A percentile compares a stretch with the other conserved stretches of the same genome.
These are phyloP conservation scores for Xylaria castorea DNA, from an alignment of 495 filamentous ascomycete genomes.

Conservation along the genomic window DNA sequence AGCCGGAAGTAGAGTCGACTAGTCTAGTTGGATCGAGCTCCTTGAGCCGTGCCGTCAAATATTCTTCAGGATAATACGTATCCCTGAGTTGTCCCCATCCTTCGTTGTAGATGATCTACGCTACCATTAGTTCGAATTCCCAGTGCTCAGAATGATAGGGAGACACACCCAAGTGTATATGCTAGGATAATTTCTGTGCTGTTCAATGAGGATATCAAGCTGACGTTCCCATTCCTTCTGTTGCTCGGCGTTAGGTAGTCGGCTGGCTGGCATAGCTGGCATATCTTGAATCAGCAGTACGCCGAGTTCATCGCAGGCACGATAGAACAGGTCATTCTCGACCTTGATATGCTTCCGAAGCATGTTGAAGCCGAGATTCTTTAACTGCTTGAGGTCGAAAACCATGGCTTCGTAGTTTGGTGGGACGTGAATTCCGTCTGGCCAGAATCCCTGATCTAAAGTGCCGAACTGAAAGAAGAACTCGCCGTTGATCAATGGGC, in stretches of 20 bases:
- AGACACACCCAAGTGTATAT: constrained; percentile 56
- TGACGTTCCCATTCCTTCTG: constrained; percentile 68
- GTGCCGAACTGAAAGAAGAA: constrained; percentile 71
- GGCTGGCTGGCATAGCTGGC: constrained; percentile 59
- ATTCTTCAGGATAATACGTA: constrained; percentile 57
- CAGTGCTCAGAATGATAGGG: constrained; percentile 13
- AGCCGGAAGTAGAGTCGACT: constrained; percentile 65
- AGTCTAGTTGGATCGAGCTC: constrained; percentile 67
- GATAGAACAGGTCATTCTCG: constrained; percentile 69
- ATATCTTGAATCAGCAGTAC: constrained; percentile 73
- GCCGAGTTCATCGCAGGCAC: constrained; percentile 69
- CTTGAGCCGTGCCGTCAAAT: constrained; percentile 58
- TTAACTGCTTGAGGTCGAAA: constrained; percentile 66
- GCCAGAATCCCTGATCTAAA: constrained; percentile 74
- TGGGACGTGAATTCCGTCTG: constrained; percentile 67
- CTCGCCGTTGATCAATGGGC: constrained; percentile 67
- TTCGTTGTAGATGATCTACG: constrained; percentile 71
- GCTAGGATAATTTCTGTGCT: constrained; percentile 67
- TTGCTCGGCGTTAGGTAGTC: constrained; percentile 53
- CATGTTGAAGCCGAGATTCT: constrained; percentile 70
- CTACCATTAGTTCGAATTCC: constrained; percentile 19
- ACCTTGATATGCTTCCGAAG: constrained; percentile 77
- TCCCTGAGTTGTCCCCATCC: constrained; percentile 68
- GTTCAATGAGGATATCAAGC: constrained; percentile 64
- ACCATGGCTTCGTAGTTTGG: constrained; percentile 70